Evolutionary conservation across 305 asterid genomes (phyloP).

Genomic region (Caryopteris hybrid): DNA sequence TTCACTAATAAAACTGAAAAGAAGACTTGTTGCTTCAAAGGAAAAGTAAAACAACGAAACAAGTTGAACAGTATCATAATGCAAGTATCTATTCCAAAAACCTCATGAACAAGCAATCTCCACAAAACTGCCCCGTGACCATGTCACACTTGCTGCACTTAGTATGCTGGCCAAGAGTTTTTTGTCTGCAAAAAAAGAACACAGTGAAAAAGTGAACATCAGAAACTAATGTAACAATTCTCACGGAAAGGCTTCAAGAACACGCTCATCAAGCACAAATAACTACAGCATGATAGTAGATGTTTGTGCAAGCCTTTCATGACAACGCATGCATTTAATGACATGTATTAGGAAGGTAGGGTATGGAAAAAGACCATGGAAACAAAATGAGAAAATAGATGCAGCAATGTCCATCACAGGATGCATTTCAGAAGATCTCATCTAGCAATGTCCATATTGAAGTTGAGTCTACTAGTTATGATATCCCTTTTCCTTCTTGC

Average conservation of each 20-base stretch:
- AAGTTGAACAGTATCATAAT: not conserved
- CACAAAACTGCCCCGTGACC: slow-evolving; percentile 60
- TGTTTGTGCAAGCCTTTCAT: not conserved
- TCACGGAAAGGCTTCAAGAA: not conserved
- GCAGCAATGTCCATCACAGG: not conserved
- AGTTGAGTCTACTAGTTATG: not conserved
- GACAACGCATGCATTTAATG: not conserved
- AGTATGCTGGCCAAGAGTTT: slow-evolving; percentile 49
- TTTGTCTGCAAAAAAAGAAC: slow-evolving; percentile 39
- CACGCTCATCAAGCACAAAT: not conserved
- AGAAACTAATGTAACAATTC: not conserved
- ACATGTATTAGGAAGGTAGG: not conserved
- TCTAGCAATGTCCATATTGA: too few species aligned
- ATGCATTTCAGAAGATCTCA: not conserved
- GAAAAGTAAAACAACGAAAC: not conserved
- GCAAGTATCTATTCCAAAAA: slow-evolving; percentile 11
- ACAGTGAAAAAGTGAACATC: not conserved
- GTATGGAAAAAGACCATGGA: not conserved
- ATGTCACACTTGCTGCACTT: slow-evolving; percentile 53
- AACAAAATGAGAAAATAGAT: not conserved
- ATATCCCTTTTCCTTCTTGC: not conserved
- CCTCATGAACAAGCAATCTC: slow-evolving; percentile 77
- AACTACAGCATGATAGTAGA: not conserved
- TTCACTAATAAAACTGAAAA: not conserved
- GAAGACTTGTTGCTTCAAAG: not conserved